These are phyloP conservation scores for Pluteus cervinus DNA, from an alignment of 768 basidiomycete genomes.

Conservation along the genomic window DNA sequence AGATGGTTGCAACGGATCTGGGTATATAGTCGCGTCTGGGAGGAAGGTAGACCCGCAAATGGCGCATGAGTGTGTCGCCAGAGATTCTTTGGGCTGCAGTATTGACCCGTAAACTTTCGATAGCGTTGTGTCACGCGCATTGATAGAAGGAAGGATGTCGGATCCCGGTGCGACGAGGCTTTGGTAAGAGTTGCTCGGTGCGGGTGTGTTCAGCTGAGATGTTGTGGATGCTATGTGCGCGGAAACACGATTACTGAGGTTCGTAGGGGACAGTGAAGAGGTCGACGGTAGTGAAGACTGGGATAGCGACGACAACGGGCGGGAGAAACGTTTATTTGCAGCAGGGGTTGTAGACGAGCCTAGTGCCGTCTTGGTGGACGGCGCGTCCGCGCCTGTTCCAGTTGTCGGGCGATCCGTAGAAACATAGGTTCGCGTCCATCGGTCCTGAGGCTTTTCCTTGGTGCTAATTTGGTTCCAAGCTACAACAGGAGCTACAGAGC, in stretches of 20 bases:
- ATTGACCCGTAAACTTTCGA: constrained; percentile 85
- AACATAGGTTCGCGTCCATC: constrained; percentile 79
- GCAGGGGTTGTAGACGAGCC: constrained; percentile 15
- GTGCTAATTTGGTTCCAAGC: constrained; percentile 50
- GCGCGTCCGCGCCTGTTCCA: constrained; percentile 28
- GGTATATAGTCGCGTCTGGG: constrained; percentile 84
- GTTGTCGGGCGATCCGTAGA: constrained; percentile 40
- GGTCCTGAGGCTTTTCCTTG: constrained; percentile 45
- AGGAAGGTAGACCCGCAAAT: constrained; percentile 60
- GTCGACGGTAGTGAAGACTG: constrained; percentile 35
- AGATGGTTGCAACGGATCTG: constrained; percentile 47
- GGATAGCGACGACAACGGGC: no score
- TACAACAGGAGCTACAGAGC: constrained; percentile 55
- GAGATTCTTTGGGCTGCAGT: constrained; percentile 69
- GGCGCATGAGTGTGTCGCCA: constrained; percentile 65
- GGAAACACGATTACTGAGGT: constrained; percentile 42
- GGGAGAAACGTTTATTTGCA: constrained; percentile 43
- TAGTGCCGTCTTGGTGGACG: constrained; percentile 13
- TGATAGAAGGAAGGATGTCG: constrained; percentile 55
- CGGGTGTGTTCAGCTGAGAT: constrained; percentile 40
- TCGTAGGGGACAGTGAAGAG: constrained; percentile 21
- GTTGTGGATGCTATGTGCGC: constrained; percentile 54
- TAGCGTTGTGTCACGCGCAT: constrained; percentile 47
- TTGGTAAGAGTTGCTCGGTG: constrained; percentile 51
- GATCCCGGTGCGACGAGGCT: constrained; percentile 48